Evolutionary conservation across 495 filamentous ascomycete genomes (phyloP).

Genomic region (Lindgomyces ingoldianus): DNA sequence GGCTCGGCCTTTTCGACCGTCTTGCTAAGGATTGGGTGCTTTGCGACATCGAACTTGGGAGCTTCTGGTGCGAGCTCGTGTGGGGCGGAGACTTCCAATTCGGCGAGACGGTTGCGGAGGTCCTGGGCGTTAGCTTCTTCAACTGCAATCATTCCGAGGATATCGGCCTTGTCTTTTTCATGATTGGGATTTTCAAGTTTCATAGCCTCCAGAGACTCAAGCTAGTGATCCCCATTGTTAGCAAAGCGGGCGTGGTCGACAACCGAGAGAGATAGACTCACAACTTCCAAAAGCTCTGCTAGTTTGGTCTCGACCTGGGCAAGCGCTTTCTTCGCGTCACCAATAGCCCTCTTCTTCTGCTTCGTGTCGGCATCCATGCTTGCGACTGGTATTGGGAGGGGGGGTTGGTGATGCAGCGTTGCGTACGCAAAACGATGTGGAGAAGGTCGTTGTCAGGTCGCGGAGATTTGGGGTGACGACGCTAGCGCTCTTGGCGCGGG

Average conservation of each 20-base stretch:
- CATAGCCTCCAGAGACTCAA: not conserved
- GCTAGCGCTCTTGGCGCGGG: too few species aligned
- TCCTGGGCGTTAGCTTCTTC: not conserved
- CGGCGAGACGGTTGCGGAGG: conserved; percentile 1
- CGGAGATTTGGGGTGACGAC: too few species aligned
- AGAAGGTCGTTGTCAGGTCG: too few species aligned
- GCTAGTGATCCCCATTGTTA: not conserved
- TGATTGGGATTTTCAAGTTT: not conserved
- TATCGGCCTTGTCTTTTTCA: not conserved
- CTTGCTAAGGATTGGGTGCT: conserved; percentile 53
- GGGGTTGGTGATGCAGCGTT: too few species aligned
- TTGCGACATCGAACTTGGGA: conserved; percentile 35
- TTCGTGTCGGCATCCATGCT: not conserved
- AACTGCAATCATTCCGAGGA: not conserved
- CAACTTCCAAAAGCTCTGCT: not conserved
- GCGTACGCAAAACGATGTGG: not conserved
- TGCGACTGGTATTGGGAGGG: not conserved
- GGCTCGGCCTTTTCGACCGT: conserved; percentile 40
- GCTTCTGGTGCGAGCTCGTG: not conserved
- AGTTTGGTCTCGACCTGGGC: not conserved
- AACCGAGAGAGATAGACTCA: not conserved
- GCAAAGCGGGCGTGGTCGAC: not conserved
- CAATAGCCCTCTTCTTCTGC: not conserved
- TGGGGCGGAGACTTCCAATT: conserved; percentile 3
- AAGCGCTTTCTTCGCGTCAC: not conserved